Conservation (phyloP, 208 protist genomes). For the Baffinella frigidus region DNA sequence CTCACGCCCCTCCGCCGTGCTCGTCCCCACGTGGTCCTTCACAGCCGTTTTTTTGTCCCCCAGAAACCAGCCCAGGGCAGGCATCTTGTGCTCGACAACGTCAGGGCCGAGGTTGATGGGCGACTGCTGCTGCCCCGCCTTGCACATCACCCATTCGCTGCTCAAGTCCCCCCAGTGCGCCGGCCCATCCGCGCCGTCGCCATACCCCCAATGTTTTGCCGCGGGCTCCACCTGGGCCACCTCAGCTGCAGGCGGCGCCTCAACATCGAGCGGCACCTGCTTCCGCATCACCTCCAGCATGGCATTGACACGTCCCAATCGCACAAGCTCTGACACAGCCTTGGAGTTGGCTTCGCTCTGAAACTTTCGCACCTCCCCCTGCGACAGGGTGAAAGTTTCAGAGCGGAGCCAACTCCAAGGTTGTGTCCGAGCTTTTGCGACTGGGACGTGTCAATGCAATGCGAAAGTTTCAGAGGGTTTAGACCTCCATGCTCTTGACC, state of each 20-base stretch:
- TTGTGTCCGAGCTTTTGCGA: not conserved
- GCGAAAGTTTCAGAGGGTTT: no score
- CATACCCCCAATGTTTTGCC: not conserved
- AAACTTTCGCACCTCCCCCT: not conserved
- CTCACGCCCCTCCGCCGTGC: no score
- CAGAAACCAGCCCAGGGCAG: not conserved
- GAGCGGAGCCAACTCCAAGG: not conserved
- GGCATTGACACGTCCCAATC: not conserved
- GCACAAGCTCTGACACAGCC: conserved; percentile 1
- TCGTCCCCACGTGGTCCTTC: no score
- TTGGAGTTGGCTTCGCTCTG: conserved; percentile 7
- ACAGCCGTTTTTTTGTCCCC: not conserved
- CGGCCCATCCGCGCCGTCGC: not conserved
- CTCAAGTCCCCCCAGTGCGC: not conserved
- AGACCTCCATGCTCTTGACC: not conserved
- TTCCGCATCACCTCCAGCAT: not conserved
- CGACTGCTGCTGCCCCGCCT: not conserved
- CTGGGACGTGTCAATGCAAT: not conserved
- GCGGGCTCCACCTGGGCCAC: no score
- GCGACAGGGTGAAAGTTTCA: not conserved
- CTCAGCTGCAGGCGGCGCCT: not conserved
- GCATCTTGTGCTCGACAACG: not conserved
- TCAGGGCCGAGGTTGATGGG: conserved; percentile 15
- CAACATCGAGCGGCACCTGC: not conserved
- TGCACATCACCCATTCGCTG: not conserved